phyloP scores from a whole-genome alignment of 805 yeast genomes.

The Saccharomyces kudriavzevii region DNA sequence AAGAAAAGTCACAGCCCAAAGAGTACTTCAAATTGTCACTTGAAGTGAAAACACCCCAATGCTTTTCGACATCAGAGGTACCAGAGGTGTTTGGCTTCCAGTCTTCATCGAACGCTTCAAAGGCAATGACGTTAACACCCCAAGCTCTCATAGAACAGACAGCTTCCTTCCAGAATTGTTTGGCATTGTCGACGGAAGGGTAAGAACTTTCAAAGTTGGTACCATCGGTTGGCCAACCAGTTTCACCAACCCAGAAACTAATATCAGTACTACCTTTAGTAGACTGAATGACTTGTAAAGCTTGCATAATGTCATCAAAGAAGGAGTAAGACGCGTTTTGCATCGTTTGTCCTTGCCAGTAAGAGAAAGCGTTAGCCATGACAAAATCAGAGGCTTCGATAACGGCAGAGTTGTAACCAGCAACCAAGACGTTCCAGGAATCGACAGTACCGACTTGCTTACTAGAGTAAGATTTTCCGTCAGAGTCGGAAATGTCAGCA shows the following conservation, averaged over 20 bases:
- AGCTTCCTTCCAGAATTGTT: constrained; percentile 76
- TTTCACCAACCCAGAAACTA: constrained; percentile 92
- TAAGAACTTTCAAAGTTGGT: constrained; percentile 55
- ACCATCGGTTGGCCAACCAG: constrained; percentile 95
- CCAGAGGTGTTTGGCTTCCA: constrained; percentile 94
- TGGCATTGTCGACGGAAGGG: constrained; percentile 71
- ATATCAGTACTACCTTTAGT: constrained; percentile 80
- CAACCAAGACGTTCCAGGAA: constrained; percentile 89
- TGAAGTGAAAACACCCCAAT: constrained; percentile 86
- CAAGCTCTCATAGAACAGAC: constrained; percentile 90
- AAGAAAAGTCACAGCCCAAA: constrained; percentile 39
- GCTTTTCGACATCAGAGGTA: constrained; percentile 76
- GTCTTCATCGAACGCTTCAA: constrained; percentile 92
- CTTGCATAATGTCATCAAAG: constrained; percentile 97
- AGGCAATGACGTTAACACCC: constrained; percentile 88
- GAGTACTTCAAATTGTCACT: constrained; percentile 40
- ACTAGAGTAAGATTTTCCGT: constrained; percentile 67
- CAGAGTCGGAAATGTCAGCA: constrained; percentile 57
- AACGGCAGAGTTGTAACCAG: constrained; percentile 61
- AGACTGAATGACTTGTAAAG: constrained; percentile 79
- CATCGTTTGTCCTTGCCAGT: constrained; percentile 96
- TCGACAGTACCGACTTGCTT: constrained; percentile 88
- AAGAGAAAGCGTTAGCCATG: constrained; percentile 92
- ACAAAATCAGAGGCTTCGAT: constrained; percentile 77
- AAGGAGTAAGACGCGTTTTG: constrained; percentile 80